Percentiles rank a stretch among this genome's conserved stretches.
Evolutionary conservation across 371 early-diverging fungal species (phyloP).

Genomic region (Mucor saturninus): DNA sequence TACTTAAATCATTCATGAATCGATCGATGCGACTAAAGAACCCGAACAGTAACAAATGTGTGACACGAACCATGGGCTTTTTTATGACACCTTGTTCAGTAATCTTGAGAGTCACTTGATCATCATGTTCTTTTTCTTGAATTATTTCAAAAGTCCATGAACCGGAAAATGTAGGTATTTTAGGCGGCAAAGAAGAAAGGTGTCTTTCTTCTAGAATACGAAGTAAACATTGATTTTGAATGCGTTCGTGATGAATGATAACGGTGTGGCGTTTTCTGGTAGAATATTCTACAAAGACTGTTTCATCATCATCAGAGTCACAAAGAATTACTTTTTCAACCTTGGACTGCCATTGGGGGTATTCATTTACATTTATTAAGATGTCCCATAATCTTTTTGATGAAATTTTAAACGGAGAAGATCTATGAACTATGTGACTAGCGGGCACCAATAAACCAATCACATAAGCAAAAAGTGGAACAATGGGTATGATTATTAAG

Average conservation of each 20-base stretch:
- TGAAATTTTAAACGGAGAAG: constrained; percentile 13
- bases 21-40: constrained; percentile 48
- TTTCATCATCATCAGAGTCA: constrained; percentile 6
- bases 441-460: constrained; percentile 25
- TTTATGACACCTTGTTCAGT: constrained; percentile 53
- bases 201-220: constrained; percentile 40
- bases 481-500: constrained; percentile 1
- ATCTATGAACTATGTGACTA: constrained; percentile 26
- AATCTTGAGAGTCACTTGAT: constrained; percentile 33
- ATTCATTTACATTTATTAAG: constrained; percentile 33
- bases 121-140: constrained; percentile 21
- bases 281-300: constrained; percentile 38
- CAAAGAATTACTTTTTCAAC: constrained; percentile 28
- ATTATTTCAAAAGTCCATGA: constrained; percentile 40
- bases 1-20: constrained; percentile 42
- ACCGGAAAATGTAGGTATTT: constrained; percentile 36
- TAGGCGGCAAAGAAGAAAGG: background rate
- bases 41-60: constrained; percentile 44
- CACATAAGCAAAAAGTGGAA: constrained; percentile 20
- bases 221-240: constrained; percentile 23
- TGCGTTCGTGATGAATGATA: constrained; percentile 38
- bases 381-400: constrained; percentile 37
- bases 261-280: constrained; percentile 34
- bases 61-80: constrained; percentile 45
- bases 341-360: constrained; percentile 44